A percentile compares a stretch with the other conserved stretches of the same genome.
These are phyloP conservation scores for Aspergillus ochraceoroseus DNA, from an alignment of 2,329 filamentous ascomycete genomes.

Conservation along the genomic window DNA sequence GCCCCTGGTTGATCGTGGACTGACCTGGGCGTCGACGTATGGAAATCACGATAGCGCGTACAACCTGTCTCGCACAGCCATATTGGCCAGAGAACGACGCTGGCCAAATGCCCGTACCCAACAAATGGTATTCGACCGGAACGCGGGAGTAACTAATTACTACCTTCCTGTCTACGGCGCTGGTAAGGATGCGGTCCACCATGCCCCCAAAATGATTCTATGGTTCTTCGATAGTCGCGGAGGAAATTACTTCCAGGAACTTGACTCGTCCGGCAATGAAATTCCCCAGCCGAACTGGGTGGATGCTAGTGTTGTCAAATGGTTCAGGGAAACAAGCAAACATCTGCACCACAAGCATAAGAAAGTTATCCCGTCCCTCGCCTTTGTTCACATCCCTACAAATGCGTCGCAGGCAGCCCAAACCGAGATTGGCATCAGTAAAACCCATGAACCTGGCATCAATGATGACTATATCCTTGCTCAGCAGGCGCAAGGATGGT, in stretches of 20 bases:
- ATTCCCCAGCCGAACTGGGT: conserved; percentile 43
- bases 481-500: conserved; percentile 22
- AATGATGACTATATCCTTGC: conserved; percentile 42
- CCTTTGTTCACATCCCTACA: conserved; percentile 54
- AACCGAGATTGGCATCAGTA: conserved; percentile 38
- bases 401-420: conserved; percentile 44
- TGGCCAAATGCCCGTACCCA: conserved; percentile 40
- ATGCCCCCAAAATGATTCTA: conserved; percentile 48
- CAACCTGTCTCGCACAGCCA: conserved; percentile 50
- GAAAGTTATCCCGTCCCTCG: conserved; percentile 46
- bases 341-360: conserved; percentile 30
- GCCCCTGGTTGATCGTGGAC: conserved; percentile 52
- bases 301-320: conserved; percentile 40
- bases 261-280: conserved; percentile 25
- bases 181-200: conserved; percentile 17
- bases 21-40: conserved; percentile 64
- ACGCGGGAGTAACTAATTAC: conserved; percentile 51
- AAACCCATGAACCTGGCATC: conserved; percentile 45
- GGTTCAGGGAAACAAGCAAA: conserved; percentile 41
- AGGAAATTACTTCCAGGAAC: conserved; percentile 49
- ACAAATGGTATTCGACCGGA: conserved; percentile 38
- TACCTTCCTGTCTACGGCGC: conserved; percentile 48
- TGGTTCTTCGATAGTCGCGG: conserved; percentile 70
- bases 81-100: conserved; percentile 42
- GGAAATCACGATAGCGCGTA: conserved; percentile 64